Evolutionary conservation across 139 green algal species (phyloP).

Genomic region (Auxenochlorella pyrenoidosa): DNA sequence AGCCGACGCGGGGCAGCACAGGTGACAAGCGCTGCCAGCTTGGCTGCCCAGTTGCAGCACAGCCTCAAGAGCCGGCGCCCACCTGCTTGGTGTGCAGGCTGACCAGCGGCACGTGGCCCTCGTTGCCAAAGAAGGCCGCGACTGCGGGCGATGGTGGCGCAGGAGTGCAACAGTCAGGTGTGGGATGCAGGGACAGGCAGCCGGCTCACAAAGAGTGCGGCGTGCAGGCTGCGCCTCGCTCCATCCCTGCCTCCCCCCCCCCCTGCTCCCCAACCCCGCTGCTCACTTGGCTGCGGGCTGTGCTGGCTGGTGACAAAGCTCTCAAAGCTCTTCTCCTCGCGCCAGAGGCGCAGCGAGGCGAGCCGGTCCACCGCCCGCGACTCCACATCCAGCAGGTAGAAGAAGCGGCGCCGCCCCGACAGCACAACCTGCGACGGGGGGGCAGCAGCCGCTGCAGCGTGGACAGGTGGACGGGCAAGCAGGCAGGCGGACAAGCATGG

Average conservation of each 20-base stretch:
- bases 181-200: too few relatives aligned
- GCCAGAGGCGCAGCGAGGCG: slow-evolving; percentile 25
- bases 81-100: slow-evolving; percentile 60
- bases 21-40: too few relatives aligned
- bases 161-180: too few relatives aligned
- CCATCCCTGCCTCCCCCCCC: background rate
- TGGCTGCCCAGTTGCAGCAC: background rate
- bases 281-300: slow-evolving; percentile 28
- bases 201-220: too few relatives aligned
- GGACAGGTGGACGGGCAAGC: too few relatives aligned
- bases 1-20: too few relatives aligned
- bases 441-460: too few relatives aligned
- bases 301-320: slow-evolving; percentile 71
- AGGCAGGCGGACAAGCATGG: background rate
- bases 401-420: slow-evolving; percentile 80
- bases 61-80: too few relatives aligned
- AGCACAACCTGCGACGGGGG: slow-evolving; percentile 59
- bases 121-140: slow-evolving; percentile 86
- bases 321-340: slow-evolving; percentile 74
- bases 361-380: slow-evolving; percentile 25
- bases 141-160: too few relatives aligned
- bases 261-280: background rate
- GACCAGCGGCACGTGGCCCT: slow-evolving; percentile 79
- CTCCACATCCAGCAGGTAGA: slow-evolving; percentile 90
- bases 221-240: background rate